These are phyloP conservation scores for Saksenaea oblongispora DNA, from an alignment of 371 early-diverging fungal species.

Conservation along the genomic window DNA sequence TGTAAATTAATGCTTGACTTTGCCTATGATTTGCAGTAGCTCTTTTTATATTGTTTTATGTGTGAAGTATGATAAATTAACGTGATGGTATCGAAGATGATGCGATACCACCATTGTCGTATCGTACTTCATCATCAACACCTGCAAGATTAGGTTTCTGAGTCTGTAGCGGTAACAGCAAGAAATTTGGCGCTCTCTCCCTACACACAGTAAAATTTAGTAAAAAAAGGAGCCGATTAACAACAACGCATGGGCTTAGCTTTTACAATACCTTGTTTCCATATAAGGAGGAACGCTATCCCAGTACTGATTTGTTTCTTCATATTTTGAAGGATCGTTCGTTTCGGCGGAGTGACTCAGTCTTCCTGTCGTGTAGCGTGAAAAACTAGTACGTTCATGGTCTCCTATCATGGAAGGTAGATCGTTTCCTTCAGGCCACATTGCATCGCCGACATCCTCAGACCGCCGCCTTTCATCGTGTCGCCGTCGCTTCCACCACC, in stretches of 20 bases:
- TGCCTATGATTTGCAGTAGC: too few species aligned
- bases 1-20: too few species aligned
- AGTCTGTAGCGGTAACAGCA: neutral
- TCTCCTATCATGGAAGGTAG: neutral
- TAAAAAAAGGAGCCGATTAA: neutral
- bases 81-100: too few species aligned
- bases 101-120: neutral
- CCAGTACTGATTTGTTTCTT: neutral
- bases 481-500: neutral
- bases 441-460: neutral
- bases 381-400: neutral
- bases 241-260: neutral
- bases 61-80: too few species aligned
- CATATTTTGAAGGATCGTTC: neutral
- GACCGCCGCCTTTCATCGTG: neutral
- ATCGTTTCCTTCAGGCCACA: neutral
- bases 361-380: neutral
- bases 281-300: neutral
- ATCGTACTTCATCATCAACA: neutral
- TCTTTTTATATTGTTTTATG: too few species aligned
- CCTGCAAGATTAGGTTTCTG: slow-evolving; percentile 1
- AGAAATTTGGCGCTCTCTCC: neutral
- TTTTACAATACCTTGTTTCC: neutral
- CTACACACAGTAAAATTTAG: neutral
- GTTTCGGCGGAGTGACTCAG: neutral